Base-by-base conservation (phyloP, 164 flowering plant species). In the Annona cherimola region DNA sequence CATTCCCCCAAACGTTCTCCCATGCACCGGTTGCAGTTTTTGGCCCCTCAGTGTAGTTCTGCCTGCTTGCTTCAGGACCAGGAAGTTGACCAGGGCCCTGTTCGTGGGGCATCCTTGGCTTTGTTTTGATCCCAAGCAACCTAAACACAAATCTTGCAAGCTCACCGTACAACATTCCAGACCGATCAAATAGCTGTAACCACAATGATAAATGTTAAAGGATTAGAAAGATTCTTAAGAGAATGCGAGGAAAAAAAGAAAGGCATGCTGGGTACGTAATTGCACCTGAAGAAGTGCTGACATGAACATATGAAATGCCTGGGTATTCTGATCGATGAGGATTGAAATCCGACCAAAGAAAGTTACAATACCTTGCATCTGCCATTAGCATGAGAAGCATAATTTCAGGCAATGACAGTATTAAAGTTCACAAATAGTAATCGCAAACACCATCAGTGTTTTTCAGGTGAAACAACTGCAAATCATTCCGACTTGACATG, bases 231-330 rank as follows among this genome's bases (percentile, higher is more conserved):
- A 26, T 26, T 26, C 35, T 26, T 26, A 26, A 26, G 35, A 26
- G 35, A 20, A 61, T 0, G 14, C 19, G 4, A 60, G 64, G 6
- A 42, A 14, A 55, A 14, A 61, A 14, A 14, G 44, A 61, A 40
- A 50, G 11, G 35, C 39, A 35, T 20, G 9, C 40, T 9, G 61
- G 2, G 63, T 7, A 19, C 3, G 40, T 54, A 18, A 12, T 41
- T 26, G 43, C 71, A 92, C 98, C 98, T 92, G 98, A 75, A 92
- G 93, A 67, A 95, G 90, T 0, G 99, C 99, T 54, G 96, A 65
- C 93, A 95, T 92, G 61, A 95, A 95, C 91, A 93, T 75, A 79
- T 95, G 99, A 71, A 90, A 86, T 39, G 99, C 99, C 74, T 93
- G 96, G 9, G 99, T 90, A 71, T 93, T 92, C 80, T 95, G 97